Conservation (phyloP, 2,329 filamentous ascomycete species). For the Fusarium austroafricanum region DNA sequence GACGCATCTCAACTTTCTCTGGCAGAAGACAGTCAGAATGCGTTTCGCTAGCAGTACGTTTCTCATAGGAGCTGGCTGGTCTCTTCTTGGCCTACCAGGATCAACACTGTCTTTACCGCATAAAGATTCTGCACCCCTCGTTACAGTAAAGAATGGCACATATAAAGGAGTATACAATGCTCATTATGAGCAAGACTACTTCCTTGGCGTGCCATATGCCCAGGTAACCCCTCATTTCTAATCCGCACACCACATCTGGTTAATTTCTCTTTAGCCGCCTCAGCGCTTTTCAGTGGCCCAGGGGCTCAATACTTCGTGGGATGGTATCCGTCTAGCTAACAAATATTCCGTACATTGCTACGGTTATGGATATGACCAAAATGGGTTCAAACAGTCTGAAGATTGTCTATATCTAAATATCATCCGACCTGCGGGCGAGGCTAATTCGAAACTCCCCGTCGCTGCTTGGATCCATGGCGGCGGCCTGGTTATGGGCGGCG, state of each 20-base stretch:
- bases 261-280: slow-evolving; percentile 26
- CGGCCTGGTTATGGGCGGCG: slow-evolving; percentile 49
- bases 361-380: slow-evolving; percentile 58
- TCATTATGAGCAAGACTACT: slow-evolving; percentile 22
- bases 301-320: slow-evolving; percentile 60
- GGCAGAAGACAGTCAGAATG: background rate
- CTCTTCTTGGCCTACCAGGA: background rate
- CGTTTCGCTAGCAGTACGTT: background rate
- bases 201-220: slow-evolving; percentile 26
- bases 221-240: background rate
- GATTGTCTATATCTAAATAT: slow-evolving; percentile 73
- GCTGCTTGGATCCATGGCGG: slow-evolving; percentile 68
- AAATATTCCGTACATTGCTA: slow-evolving; percentile 60
- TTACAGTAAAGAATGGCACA: slow-evolving; percentile 25
- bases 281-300: slow-evolving; percentile 42
- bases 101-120: background rate
- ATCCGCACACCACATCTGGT: background rate
- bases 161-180: slow-evolving; percentile 17
- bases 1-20: no score
- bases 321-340: slow-evolving; percentile 55
- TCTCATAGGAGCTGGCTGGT: background rate
- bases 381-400: slow-evolving; percentile 53
- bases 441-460: slow-evolving; percentile 61
- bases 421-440: slow-evolving; percentile 62
- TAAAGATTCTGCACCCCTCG: background rate